Base-by-base conservation (phyloP, 2,329 filamentous ascomycete species). In the Colletotrichum navitas region DNA sequence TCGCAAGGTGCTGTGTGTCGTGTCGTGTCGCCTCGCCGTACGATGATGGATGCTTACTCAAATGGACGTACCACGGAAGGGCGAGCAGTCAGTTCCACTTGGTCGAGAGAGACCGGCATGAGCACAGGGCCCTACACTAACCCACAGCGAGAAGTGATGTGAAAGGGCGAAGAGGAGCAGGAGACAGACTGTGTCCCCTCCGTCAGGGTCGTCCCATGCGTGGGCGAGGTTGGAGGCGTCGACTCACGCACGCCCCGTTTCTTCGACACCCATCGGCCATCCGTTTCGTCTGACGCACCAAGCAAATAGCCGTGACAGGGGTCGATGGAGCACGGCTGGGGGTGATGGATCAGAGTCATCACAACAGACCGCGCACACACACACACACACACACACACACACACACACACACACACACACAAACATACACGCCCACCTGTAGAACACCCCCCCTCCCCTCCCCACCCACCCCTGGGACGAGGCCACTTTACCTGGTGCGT, bases 401-500 rank as follows among this genome's bases (percentile, higher is more conserved):
- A 36, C 8, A 11, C 29, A 55, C 29, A 11, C 52, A 36, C 54
- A 34, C 26, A n/a, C 29, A 32, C 5, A 51, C 47, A 36, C 18
- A 56, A 36, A 52, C 36, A 41, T 36, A 49, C 24, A 68, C 62
- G 24, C 60, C 63, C 52, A 32, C 16, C 12, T 59, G 47, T 45
- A 41, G 24, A 10, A 26, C 51, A 52, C 75, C 73, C 74, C 76
- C 75, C 39, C 36, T 75, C 74, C 74, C 76, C 74, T 73, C 76
- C 75, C 29, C 29, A 2, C 29, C 29, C 39, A 36, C 75, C 74
- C 74, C 76, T 69, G 65, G 74, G 76, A 75, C 75, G 70, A 64
- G 49, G 69, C 80, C 81, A 82, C 79, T 82, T 83, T 81, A 83
- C 81, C 81, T 82, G 78, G 80, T 85, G 84, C 85, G 84, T 86